These are phyloP conservation scores for Aaosphaeria arxii DNA, from an alignment of 2,329 filamentous ascomycete species.

Conservation along the genomic window DNA sequence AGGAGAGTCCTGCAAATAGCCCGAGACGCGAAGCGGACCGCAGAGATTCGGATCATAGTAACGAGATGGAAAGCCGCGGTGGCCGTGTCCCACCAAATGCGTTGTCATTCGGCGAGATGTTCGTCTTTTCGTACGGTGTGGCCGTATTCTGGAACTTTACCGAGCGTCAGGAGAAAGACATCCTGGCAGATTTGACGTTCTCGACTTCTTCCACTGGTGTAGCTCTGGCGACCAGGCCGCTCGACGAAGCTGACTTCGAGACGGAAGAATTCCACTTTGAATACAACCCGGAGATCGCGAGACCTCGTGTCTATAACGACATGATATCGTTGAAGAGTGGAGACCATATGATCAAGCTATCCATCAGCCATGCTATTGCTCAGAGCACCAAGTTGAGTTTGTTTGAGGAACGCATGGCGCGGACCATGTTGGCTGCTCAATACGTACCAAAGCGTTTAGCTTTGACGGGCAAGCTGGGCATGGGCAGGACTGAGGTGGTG, in stretches of 20 bases:
- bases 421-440: conserved; percentile 90
- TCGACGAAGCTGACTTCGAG: conserved; percentile 89
- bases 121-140: conserved; percentile 94
- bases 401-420: conserved; percentile 93
- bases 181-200: conserved; percentile 91
- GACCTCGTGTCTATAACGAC: conserved; percentile 94
- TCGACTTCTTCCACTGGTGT: conserved; percentile 64
- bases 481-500: conserved; percentile 89
- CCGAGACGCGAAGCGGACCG: conserved; percentile 5
- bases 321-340: conserved; percentile 96
- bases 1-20: conserved; percentile 21
- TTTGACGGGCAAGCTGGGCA: conserved; percentile 82
- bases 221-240: conserved; percentile 72
- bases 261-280: conserved; percentile 99
- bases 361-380: conserved; percentile 94
- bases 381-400: conserved; percentile 96
- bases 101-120: conserved; percentile 88
- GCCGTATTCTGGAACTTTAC: conserved; percentile 99
- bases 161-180: conserved; percentile 92
- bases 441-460: conserved; percentile 87
- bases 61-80: conserved; percentile 35
- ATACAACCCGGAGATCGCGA: conserved; percentile 81
- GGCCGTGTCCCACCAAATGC: conserved; percentile 64
- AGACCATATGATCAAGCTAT: conserved; percentile 98
- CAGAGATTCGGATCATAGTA: not conserved